Percentiles rank a stretch among this genome's conserved stretches.
phyloP scores from a whole-genome alignment of 768 basidiomycete species.

The Termitomyces sp. region DNA sequence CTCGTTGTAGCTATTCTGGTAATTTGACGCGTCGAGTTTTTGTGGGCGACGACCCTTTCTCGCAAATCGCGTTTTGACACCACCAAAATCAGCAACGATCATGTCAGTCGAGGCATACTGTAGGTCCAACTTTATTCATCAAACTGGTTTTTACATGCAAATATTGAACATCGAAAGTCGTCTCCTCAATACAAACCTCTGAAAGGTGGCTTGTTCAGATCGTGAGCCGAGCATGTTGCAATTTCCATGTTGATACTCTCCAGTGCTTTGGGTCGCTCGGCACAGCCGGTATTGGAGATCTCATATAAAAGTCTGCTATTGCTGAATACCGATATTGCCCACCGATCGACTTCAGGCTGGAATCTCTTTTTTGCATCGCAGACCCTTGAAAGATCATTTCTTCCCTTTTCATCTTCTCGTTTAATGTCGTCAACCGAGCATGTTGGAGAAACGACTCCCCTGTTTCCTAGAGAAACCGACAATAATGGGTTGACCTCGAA shows the following conservation, averaged over 20 bases:
- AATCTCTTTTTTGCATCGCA: background rate
- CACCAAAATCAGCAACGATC: background rate
- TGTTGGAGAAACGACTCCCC: background rate
- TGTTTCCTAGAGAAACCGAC: background rate
- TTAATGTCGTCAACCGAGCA: background rate
- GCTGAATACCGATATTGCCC: too few relatives aligned
- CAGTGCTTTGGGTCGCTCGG: too few relatives aligned
- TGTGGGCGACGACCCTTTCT: too few relatives aligned
- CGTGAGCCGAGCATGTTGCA: too few relatives aligned
- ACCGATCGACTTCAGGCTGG: too few relatives aligned
- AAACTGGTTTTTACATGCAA: background rate
- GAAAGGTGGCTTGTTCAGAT: too few relatives aligned
- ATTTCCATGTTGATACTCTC: too few relatives aligned
- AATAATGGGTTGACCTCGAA: background rate
- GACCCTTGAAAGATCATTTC: background rate
- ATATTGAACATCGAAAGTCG: background rate
- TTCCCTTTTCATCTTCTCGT: background rate
- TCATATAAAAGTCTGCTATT: too few relatives aligned
- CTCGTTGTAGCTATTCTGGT: too few relatives aligned
- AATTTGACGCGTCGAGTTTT: too few relatives aligned
- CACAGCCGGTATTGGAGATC: too few relatives aligned
- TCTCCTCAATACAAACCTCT: too few relatives aligned
- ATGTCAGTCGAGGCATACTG: background rate
- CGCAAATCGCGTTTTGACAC: background rate
- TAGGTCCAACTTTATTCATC: background rate